Conservation (phyloP, 768 basidiomycete genomes). For the Kwoniella newhampshirensis region DNA sequence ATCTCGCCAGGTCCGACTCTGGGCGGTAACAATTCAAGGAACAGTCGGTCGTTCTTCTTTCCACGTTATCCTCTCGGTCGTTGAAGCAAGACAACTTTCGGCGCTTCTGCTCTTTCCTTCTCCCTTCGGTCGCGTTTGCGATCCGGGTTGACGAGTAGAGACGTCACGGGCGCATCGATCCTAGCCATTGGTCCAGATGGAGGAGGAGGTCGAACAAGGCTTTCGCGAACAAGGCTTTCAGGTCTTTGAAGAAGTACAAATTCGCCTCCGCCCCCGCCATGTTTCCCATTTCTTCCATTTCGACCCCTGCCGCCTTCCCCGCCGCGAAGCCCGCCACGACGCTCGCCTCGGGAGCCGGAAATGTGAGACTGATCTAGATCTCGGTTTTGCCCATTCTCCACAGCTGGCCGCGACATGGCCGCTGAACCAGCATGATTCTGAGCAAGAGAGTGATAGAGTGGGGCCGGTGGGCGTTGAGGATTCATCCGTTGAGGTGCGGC, state of each 20-base stretch:
- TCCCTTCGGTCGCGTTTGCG: background rate
- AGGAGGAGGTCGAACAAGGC: slow-evolving; percentile 3
- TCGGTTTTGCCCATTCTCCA: background rate
- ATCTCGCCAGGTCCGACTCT: no score
- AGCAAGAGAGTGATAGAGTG: slow-evolving; percentile 1
- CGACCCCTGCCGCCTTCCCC: slow-evolving; percentile 13
- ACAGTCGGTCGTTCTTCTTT: no score
- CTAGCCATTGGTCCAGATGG: slow-evolving; percentile 2
- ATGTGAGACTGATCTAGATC: background rate
- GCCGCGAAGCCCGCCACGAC: slow-evolving; percentile 13
- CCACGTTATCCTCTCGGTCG: slow-evolving; percentile 24
- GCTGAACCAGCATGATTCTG: background rate
- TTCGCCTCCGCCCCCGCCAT: slow-evolving; percentile 10
- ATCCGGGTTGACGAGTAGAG: background rate
- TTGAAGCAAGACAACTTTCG: slow-evolving; percentile 25
- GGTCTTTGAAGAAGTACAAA: slow-evolving; percentile 43
- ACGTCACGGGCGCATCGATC: slow-evolving; percentile 1
- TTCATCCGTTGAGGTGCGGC: slow-evolving; percentile 4
- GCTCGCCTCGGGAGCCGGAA: slow-evolving; percentile 3
- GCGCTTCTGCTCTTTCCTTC: slow-evolving; percentile 8
- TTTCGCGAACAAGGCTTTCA: slow-evolving; percentile 16
- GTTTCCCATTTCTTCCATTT: slow-evolving; percentile 2
- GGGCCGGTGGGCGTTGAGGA: slow-evolving; percentile 1
- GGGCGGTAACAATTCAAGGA: no score
- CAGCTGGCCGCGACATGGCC: background rate